These are phyloP conservation scores for Dactylellina drechsleri DNA, from an alignment of 2,329 filamentous ascomycete species.

Conservation along the genomic window DNA sequence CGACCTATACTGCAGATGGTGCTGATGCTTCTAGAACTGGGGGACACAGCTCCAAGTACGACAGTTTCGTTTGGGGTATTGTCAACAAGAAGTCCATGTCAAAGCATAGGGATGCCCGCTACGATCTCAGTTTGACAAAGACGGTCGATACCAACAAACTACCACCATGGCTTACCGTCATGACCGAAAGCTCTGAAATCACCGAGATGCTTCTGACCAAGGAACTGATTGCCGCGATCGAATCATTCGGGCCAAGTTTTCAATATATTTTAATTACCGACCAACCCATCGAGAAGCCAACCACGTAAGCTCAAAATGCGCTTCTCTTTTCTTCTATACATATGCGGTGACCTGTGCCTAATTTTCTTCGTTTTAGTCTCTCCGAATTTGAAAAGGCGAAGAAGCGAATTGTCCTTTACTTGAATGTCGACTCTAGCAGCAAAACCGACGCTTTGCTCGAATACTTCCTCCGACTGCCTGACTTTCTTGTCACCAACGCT, in stretches of 20 bases:
- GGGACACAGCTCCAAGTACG: constrained; percentile 72
- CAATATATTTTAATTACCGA: constrained; percentile 91
- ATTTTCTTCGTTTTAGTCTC: constrained; percentile 63
- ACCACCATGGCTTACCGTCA: constrained; percentile 87
- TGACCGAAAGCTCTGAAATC: constrained; percentile 96
- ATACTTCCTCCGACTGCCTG: constrained; percentile 84
- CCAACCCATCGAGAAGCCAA: constrained; percentile 86
- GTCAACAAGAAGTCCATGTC: constrained; percentile 97
- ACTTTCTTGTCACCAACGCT: constrained; percentile 77
- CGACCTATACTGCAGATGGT: constrained; percentile 89
- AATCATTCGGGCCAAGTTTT: constrained; percentile 78
- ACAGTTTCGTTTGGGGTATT: constrained; percentile 92
- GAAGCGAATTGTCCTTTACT: constrained; percentile 48
- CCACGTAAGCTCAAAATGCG: constrained; percentile 70
- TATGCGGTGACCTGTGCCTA: constrained; percentile 62
- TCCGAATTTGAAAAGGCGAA: constrained; percentile 43
- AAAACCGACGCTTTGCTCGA: constrained; percentile 78
- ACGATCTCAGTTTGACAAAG: constrained; percentile 89
- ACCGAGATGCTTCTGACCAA: constrained; percentile 85
- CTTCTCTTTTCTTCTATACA: constrained; percentile 59
- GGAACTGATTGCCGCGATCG: constrained; percentile 76
- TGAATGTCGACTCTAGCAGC: constrained; percentile 33
- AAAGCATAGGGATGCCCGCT: constrained; percentile 86
- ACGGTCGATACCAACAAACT: constrained; percentile 94
- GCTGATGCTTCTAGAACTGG: constrained; percentile 77